A percentile compares a stretch with the other conserved stretches of the same genome.
Conservation (phyloP, 2,329 filamentous ascomycete genomes). For the Parastagonospora avenae region DNA sequence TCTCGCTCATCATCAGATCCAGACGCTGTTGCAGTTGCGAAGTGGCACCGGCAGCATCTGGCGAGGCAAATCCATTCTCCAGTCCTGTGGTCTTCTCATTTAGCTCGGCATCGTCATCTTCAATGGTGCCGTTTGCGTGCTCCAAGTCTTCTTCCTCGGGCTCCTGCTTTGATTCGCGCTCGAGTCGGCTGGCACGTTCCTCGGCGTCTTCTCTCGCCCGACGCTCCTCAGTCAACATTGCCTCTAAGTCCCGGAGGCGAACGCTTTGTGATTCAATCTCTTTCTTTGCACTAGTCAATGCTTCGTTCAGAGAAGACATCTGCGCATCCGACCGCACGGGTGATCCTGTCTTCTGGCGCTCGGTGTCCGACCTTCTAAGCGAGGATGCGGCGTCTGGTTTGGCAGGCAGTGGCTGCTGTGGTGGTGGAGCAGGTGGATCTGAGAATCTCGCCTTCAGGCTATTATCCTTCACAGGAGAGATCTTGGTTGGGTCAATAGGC, state of each 20-base stretch:
- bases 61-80: conserved; percentile 29
- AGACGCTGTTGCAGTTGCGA: conserved; percentile 70
- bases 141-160: conserved; percentile 34
- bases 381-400: conserved; percentile 77
- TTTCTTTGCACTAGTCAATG: conserved; percentile 79
- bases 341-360: conserved; percentile 69
- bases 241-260: conserved; percentile 81
- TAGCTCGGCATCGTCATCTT: conserved; percentile 11
- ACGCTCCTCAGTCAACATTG: conserved; percentile 77
- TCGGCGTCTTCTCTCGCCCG: conserved; percentile 83
- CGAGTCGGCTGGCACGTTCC: conserved; percentile 74
- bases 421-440: conserved; percentile 89
- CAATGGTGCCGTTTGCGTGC: conserved; percentile 24
- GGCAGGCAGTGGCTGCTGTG: conserved; percentile 89
- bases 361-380: conserved; percentile 76
- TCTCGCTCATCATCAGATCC: conserved; percentile 77
- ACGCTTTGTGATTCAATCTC: conserved; percentile 84
- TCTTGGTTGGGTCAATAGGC: conserved; percentile 47
- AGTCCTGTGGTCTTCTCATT: conserved; percentile 18
- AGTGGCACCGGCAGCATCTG: conserved; percentile 42
- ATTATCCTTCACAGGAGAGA: conserved; percentile 64
- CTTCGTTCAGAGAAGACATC: conserved; percentile 82
- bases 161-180: conserved; percentile 61
- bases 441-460: conserved; percentile 79
- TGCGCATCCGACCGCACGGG: conserved; percentile 71